These are phyloP conservation scores for Bipolaris zeicola DNA, from an alignment of 2,329 filamentous ascomycete genomes.

Conservation along the genomic window DNA sequence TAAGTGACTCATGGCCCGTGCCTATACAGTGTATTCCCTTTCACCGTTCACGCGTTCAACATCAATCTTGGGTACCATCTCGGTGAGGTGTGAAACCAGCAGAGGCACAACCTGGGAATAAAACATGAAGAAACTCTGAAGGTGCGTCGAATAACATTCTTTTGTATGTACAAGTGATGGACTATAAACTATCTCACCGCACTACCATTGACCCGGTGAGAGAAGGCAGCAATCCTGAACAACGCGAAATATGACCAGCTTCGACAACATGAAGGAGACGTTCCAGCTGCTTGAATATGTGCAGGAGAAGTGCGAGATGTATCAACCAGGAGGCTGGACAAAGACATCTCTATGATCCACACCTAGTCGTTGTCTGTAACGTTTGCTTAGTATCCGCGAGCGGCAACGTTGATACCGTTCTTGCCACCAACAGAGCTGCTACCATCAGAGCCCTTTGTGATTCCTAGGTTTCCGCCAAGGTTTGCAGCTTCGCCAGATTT, in stretches of 20 bases:
- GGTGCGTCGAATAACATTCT: neutral
- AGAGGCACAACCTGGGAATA: neutral
- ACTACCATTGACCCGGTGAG: neutral
- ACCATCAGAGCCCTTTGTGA: slow-evolving; percentile 42
- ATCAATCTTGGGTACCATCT: too few species aligned
- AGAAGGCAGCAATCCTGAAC: neutral
- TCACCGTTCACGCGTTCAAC: neutral
- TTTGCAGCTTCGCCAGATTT: slow-evolving; percentile 33
- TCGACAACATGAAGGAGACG: neutral
- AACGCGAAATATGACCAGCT: neutral
- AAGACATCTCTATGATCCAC: neutral
- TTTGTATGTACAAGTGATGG: neutral
- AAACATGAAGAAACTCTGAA: neutral
- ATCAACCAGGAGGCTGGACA: neutral
- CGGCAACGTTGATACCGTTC: slow-evolving; percentile 40
- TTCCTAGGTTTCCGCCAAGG: slow-evolving; percentile 41
- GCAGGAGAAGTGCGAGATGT: neutral
- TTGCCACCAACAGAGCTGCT: slow-evolving; percentile 38
- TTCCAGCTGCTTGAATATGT: neutral
- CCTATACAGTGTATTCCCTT: neutral
- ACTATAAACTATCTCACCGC: neutral
- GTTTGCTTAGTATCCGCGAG: slow-evolving; percentile 29
- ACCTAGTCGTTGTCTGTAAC: slow-evolving; percentile 27
- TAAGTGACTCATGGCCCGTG: neutral
- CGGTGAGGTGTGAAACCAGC: neutral